Base-by-base conservation (phyloP, 768 basidiomycete genomes). In the Plicaturopsis crispa region DNA sequence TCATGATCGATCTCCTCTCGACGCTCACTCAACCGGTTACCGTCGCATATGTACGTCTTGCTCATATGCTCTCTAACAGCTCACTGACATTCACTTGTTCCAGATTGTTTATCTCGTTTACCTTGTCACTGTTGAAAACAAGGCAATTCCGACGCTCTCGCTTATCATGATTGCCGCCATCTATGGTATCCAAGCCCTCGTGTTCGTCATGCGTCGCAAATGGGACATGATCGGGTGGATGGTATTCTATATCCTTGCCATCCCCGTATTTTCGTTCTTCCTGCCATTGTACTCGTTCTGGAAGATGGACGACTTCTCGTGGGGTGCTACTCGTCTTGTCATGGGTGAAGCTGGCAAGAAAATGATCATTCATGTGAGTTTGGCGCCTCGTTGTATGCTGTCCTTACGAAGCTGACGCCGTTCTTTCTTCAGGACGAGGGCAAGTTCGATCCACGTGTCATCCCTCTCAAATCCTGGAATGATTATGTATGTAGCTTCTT, bases 221-320 rank as follows among this genome's bases (percentile, higher is more conserved):
- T 98, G 93, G 87, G 93, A 97, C 59, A 96, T 97, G 91, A 80
- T 97, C 50, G 91, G 90, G 4, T 94, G 92, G 90, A 89, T 90
- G 84, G 51, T 89, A 21, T 88, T 99, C 65, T 99, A 98, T 62
- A 90, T 98, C 54, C 58, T 92, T 24, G 92, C 94, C 40, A 87
- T 97, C 46, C 93, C 93, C 3, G 75, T 79, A 31, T 96, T 94
- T 66, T 91, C 90, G 5, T 87, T 96, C 72, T 73, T 88, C 66
- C 75, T 97, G 19, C 93, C 91, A 4, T 66, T 96, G 10, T 93
- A 91, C 58, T 92, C 90, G 4, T 94, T 97, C 81, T 98, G 92
- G 93, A 73, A 68, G 48, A 96, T 97, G 92, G 93, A 94, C 58
- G 91, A 94, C 61, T 96, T 94, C 75, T 89, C 85, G 0, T 92